Percentiles rank a stretch among this genome's conserved stretches.
Conservation (phyloP, 2,329 filamentous ascomycete genomes). For the Hymenoscyphus fructigenus region DNA sequence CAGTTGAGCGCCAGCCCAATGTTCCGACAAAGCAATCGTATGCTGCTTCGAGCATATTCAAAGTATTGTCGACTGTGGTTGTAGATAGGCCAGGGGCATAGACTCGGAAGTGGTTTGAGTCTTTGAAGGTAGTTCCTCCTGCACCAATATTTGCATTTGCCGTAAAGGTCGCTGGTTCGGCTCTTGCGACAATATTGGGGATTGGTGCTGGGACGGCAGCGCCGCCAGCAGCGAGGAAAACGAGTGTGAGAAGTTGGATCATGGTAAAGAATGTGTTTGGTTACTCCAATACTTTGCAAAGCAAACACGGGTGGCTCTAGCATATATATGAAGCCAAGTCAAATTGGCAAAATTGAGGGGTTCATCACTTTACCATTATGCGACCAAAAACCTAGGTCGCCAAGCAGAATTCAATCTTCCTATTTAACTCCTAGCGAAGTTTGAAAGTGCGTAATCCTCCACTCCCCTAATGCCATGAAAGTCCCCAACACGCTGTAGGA, state of each 20-base stretch:
- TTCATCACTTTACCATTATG: too few species aligned
- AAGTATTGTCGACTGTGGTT: not conserved
- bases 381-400: too few species aligned
- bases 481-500: too few species aligned
- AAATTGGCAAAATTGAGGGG: too few species aligned
- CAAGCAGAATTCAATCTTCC: too few species aligned
- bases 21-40: conserved; percentile 8
- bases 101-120: conserved; percentile 10
- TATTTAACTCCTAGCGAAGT: too few species aligned
- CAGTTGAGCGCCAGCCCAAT: conserved; percentile 11
- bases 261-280: not conserved
- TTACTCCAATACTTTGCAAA: not conserved
- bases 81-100: not conserved
- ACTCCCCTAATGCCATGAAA: too few species aligned
- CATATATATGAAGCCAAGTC: not conserved
- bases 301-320: not conserved
- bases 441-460: too few species aligned
- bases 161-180: not conserved
- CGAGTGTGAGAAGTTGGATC: not conserved
- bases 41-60: conserved; percentile 9
- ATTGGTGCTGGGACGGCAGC: not conserved
- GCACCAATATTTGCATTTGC: conserved; percentile 3
- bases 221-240: not conserved
- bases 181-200: not conserved
- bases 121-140: conserved; percentile 5